Evolutionary conservation across 192 early-diverging fungal species (phyloP), one percentile per base, ranked within the genome.

Genomic region (Coemansia sp.): DNA sequence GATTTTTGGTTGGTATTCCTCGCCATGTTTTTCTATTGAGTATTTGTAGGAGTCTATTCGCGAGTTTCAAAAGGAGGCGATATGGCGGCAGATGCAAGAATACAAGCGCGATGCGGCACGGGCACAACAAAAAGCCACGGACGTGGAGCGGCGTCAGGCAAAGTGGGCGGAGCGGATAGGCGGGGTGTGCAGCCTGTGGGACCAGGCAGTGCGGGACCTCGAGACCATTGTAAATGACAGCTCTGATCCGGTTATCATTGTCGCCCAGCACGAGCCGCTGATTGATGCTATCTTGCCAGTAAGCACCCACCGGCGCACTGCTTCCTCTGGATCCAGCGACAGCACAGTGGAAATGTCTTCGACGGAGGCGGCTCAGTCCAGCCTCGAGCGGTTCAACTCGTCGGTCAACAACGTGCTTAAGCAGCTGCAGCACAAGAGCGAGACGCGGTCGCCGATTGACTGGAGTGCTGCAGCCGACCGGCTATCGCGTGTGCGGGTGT

Each of bases 11-110:
- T 36, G n/a, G n/a, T 21, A 3, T 5, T 9, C 18, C 31, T 2
- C 6, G n/a, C 13, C 24, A 48, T 57, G n/a, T 35, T 66, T 60
- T 21, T 10, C 40, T 26, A 20, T 8, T 31, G 31, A 4, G 31
- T n/a, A 31, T 3, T 18, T 63, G 50, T 81, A 81, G 78, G 78
- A 72, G 3, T 63, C 69, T 51, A 81, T 81, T 50, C 78, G 78
- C 58, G 66, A 75, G 59, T 88, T 86, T 62, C 87, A 88, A 74
- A 88, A 88, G 61, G 87, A 88, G 9, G 87, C 86, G 37, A 88
- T 88, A 42, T 88, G 84, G 83, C 69, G 87, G 20, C 85, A 88
- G 56, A 86, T 88, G 66, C 83, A 84, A 83, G 86, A 87, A 50
- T 88, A 88, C 67, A 88, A 85, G 70, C 75, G 87, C 18, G 83